Evolutionary conservation across 2,329 filamentous ascomycete genomes (phyloP).

Genomic region (Calycina herbarum): DNA sequence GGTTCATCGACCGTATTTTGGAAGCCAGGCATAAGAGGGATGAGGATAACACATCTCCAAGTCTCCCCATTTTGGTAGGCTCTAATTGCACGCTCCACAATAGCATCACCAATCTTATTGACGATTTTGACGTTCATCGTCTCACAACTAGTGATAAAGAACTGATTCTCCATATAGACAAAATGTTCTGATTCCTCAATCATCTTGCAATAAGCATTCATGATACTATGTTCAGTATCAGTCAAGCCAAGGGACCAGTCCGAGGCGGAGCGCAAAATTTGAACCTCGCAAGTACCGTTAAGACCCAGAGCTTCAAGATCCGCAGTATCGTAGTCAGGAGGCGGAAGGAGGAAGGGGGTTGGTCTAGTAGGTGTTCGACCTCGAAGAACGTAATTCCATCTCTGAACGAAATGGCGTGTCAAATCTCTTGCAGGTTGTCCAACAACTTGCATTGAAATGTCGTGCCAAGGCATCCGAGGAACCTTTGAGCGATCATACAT

Average conservation of each 20-base stretch:
- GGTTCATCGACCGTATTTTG: conserved; percentile 94
- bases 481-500: conserved; percentile 94
- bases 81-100: conserved; percentile 87
- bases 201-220: conserved; percentile 91
- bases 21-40: conserved; percentile 97
- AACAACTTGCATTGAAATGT: conserved; percentile 96
- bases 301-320: conserved; percentile 87
- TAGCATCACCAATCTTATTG: conserved; percentile 90
- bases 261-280: conserved; percentile 87
- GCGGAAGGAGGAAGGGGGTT: conserved; percentile 88
- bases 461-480: conserved; percentile 97
- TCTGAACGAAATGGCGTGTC: conserved; percentile 93
- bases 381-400: conserved; percentile 95
- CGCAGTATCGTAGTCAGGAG: conserved; percentile 83
- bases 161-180: conserved; percentile 98
- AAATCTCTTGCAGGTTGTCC: conserved; percentile 93
- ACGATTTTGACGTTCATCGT: conserved; percentile 84
- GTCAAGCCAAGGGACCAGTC: conserved; percentile 92
- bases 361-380: conserved; percentile 91
- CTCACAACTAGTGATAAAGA: conserved; percentile 92
- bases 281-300: conserved; percentile 92
- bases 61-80: conserved; percentile 81
- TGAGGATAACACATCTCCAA: conserved; percentile 87
- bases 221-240: conserved; percentile 88
- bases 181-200: conserved; percentile 96